Percentiles rank a stretch among this genome's conserved stretches.
Evolutionary conservation across 352 stramenopile species (phyloP).

Genomic region (Pseudoperonospora humuli): DNA sequence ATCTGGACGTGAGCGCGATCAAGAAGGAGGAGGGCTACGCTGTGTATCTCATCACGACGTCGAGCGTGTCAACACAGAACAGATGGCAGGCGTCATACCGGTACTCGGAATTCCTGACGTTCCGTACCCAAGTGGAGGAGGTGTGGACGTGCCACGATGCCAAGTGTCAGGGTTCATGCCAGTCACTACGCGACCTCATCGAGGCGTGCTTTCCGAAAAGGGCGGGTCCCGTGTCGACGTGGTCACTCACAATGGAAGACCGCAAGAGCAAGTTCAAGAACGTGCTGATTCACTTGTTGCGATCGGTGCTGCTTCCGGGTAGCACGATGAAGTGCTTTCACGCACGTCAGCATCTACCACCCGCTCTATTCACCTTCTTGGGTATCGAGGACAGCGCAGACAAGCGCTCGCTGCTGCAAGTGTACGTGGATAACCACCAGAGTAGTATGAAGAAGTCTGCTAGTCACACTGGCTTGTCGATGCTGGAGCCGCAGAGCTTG

Average conservation of each 20-base stretch:
- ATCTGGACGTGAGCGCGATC: conserved; percentile 36
- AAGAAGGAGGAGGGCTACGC: conserved; percentile 43
- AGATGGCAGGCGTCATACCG: conserved; percentile 49
- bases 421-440: conserved; percentile 62
- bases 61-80: conserved; percentile 43
- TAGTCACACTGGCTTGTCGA: conserved; percentile 27
- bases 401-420: conserved; percentile 57
- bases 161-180: conserved; percentile 56
- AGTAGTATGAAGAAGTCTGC: conserved; percentile 23
- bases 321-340: conserved; percentile 62
- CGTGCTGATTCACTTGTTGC: conserved; percentile 58
- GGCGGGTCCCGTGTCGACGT: conserved; percentile 34
- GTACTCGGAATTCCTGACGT: conserved; percentile 58
- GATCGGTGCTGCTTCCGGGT: conserved; percentile 47
- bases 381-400: conserved; percentile 42
- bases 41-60: conserved; percentile 47
- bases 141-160: conserved; percentile 44
- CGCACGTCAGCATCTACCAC: conserved; percentile 40
- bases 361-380: conserved; percentile 50
- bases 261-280: conserved; percentile 59
- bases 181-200: conserved; percentile 63
- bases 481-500: conserved; percentile 18
- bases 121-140: conserved; percentile 50
- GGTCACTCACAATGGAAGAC: conserved; percentile 35
- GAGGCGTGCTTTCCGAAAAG: conserved; percentile 57